Evolutionary conservation across 2,329 filamentous ascomycete species (phyloP).

Genomic region (Trichoderma sp.): DNA sequence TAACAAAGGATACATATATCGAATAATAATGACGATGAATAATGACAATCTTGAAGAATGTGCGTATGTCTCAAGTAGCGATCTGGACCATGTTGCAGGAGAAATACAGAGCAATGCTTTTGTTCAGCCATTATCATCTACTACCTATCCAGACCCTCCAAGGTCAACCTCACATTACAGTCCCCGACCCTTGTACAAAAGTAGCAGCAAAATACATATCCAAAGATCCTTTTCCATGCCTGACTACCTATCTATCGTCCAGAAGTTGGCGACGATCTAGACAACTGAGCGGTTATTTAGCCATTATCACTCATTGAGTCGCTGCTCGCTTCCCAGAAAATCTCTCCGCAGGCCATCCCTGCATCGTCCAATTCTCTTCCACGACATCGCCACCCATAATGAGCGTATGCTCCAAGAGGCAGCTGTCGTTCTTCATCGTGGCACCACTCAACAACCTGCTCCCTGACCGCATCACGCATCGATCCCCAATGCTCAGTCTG

Average conservation of each 20-base stretch:
- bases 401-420: conserved; percentile 59
- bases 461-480: conserved; percentile 56
- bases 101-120: background rate
- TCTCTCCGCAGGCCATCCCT: conserved; percentile 54
- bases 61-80: no score
- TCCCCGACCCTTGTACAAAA: no score
- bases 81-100: no score
- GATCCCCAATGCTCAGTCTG: conserved; percentile 51
- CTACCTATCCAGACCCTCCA: background rate
- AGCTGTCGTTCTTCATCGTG: conserved; percentile 55
- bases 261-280: background rate
- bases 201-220: background rate
- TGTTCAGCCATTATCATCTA: conserved; percentile 3
- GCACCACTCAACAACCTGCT: conserved; percentile 57
- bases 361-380: conserved; percentile 52
- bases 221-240: background rate
- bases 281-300: background rate
- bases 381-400: conserved; percentile 60
- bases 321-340: conserved; percentile 26
- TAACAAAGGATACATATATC: background rate
- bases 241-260: background rate
- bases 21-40: conserved; percentile 16
- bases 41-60: conserved; percentile 18
- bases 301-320: background rate
- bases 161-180: no score